Base-by-base conservation (phyloP, 305 asterid species). In the Lippia alba region DNA sequence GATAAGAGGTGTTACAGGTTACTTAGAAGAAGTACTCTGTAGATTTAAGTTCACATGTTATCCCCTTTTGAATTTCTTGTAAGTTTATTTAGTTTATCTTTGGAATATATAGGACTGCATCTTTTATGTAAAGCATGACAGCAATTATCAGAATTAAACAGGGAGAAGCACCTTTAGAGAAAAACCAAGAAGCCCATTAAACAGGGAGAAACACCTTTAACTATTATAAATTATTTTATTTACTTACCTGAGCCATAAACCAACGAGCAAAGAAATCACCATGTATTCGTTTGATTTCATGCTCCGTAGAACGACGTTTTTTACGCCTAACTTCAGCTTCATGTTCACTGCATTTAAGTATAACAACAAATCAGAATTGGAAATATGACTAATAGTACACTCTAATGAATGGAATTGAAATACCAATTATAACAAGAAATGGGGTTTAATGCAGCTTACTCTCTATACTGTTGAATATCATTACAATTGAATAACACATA, bases 101-200 rank as follows among this genome's bases (percentile, higher is more conserved):
- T 16, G 2, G n/a, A 24, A 58, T 61, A 60, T 19, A 70, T 58
- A 9, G 6, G n/a, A 12, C 36, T 69, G 45, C 34, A 44, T 12
- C 6, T 12, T 24, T 44, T 30, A 45, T 16, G 11, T 44, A 59
- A 7, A 16, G 36, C 18, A n/a, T 10, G 17, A 8, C 45, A 4
- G 44, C 53, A 49, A 32, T 6, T 12, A 20, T n/a, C 40, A 55
- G 8, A 8, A 9, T 8, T 24, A 20, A 55, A 5, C 20, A 18
- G 10, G 61, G 30, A 40, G 10, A 66, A 4, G 12, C 34, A 63
- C 24, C 24, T 39, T 16, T 24, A 16, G 19, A 15, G 19, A 15
- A 72, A 62, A n/a, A 44, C 39, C 49, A 62, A 32, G 49, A 39
- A 14, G 60, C 14, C 56, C 12, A 7, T 74, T 66, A 20, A 55